Evolutionary conservation across 1,139 yeast species (phyloP), one percentile per base, ranked within the genome.

Genomic region (Yamadazyma sp.): DNA sequence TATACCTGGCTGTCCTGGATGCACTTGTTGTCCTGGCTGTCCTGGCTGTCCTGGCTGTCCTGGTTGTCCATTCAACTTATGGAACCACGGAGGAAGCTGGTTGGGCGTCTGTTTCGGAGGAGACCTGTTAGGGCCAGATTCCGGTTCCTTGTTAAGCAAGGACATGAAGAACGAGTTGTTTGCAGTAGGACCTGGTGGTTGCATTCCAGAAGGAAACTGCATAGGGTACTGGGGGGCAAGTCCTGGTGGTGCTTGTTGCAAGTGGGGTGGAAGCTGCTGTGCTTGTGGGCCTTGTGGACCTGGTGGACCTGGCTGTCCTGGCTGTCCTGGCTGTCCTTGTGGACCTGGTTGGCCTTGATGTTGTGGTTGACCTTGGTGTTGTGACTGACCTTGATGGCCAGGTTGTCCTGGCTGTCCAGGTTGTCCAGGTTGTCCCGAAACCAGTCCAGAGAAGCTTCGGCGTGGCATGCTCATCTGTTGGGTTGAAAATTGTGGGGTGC

Each of bases 101-200:
- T 23, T 27, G 28, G 38, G 48, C 34, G 23, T 34, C 5, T 13
- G 28, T 24, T 24, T 21, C 24, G 21, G 27, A 13, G 23, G 32
- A 7, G 32, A 29, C 5, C 6, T 6, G 12, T 33, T 34, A 13
- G 47, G 30, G 26, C 46, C 32, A 14, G 33, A 42, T 27, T 27
- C 29, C 32, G 55, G 63, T 34, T 61, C 57, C 49, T 72, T 77
- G 34, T 62, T 64, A 52, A 78, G 56, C 40, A 79, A 60, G 0
- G 83, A 75, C 64, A 73, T 65, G 54, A 79, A 77, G 46, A 79
- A 79, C 5, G 74, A 61, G 43, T 77, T 82, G 47, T 75, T 74
- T 54, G 51, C 18, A 20, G 38, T 43, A 32, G 44, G 35, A n/a
- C 33, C 43, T 23, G 42, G 45, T 29, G 39, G 39, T 29, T 17